Evolutionary conservation across 2,329 filamentous ascomycete genomes (phyloP).

Genomic region (Neoarthrinium moseri): DNA sequence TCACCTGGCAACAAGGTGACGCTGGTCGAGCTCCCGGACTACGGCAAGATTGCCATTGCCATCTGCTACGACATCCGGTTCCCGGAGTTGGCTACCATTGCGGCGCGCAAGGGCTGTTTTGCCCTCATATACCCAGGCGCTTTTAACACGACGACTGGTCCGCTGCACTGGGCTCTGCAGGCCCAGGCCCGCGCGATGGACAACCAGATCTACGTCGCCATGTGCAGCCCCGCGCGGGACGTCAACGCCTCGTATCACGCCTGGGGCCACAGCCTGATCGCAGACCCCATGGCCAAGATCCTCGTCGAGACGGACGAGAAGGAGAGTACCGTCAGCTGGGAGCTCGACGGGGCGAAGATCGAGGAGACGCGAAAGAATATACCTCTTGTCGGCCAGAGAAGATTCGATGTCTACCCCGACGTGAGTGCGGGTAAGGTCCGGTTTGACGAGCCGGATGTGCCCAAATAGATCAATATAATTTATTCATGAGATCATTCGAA

Average conservation of each 20-base stretch:
- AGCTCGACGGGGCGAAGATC: conserved; percentile 68
- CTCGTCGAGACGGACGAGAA: conserved; percentile 74
- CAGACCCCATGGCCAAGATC: conserved; percentile 84
- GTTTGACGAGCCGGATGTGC: conserved; percentile 24
- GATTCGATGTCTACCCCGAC: conserved; percentile 96
- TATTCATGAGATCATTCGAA: too few relatives aligned
- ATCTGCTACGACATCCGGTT: conserved; percentile 99
- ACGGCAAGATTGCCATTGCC: conserved; percentile 81
- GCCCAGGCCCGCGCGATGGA: conserved; percentile 84
- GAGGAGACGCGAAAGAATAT: conserved; percentile 78
- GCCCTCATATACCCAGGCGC: conserved; percentile 91
- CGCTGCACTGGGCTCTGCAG: conserved; percentile 85
- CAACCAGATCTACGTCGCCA: conserved; percentile 89
- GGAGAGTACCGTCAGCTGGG: conserved; percentile 73
- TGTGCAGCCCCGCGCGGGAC: conserved; percentile 90
- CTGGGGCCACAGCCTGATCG: conserved; percentile 87
- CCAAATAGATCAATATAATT: too few relatives aligned
- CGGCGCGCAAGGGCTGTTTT: conserved; percentile 83
- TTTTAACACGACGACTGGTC: conserved; percentile 92
- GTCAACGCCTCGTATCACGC: conserved; percentile 77
- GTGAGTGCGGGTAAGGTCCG: conserved; percentile 62
- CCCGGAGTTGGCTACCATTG: conserved; percentile 87
- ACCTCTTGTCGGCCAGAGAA: conserved; percentile 77
- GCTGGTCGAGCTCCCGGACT: conserved; percentile 81
- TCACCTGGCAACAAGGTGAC: conserved; percentile 83